Conservation (phyloP, 257 asterid species). For the Hygrophila difformis region DNA sequence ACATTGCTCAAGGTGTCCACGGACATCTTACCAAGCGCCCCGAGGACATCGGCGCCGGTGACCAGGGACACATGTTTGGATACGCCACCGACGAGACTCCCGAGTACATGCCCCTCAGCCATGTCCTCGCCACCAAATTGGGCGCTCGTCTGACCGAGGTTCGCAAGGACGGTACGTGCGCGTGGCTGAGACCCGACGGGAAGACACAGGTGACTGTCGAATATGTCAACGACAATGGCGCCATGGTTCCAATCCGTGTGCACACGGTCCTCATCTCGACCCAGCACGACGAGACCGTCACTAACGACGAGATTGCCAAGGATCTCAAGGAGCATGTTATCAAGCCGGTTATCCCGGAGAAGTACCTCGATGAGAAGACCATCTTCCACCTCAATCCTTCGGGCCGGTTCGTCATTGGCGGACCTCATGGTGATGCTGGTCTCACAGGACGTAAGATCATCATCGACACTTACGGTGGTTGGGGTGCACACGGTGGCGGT, state of each 20-base stretch:
- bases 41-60: constrained; percentile 34
- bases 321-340: constrained; percentile 33
- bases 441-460: constrained; percentile 41
- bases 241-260: constrained; percentile 30
- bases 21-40: constrained; percentile 33
- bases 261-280: constrained; percentile 36
- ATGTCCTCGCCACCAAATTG: constrained; percentile 33
- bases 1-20: constrained; percentile 35
- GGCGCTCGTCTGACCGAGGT: constrained; percentile 35
- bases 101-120: constrained; percentile 35
- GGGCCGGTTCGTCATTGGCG: constrained; percentile 34
- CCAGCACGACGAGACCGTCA: constrained; percentile 35
- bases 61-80: constrained; percentile 36
- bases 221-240: constrained; percentile 31
- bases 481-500: constrained; percentile 40
- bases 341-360: constrained; percentile 28
- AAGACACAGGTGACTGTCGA: constrained; percentile 36
- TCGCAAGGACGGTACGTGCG: constrained; percentile 27
- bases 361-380: constrained; percentile 32
- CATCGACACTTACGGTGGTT: constrained; percentile 35
- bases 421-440: constrained; percentile 40
- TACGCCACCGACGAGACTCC: constrained; percentile 37
- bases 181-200: constrained; percentile 37
- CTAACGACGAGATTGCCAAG: constrained; percentile 33
- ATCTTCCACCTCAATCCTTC: constrained; percentile 33